phyloP scores from a whole-genome alignment of 345 rosid species.

The Rhizophora apiculata region DNA sequence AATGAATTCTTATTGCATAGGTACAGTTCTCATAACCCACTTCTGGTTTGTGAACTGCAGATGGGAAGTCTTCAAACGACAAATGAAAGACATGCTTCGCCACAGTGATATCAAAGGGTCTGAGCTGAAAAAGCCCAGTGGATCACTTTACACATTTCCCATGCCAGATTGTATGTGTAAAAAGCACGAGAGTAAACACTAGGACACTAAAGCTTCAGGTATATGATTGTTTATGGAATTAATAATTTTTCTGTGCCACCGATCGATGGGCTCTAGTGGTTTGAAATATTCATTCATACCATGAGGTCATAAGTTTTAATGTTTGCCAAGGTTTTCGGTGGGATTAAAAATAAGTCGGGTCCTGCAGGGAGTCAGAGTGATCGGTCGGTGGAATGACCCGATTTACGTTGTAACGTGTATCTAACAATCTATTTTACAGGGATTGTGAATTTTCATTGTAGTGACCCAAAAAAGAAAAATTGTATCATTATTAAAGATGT shows the following conservation, averaged over 20 bases:
- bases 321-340: too few relatives aligned
- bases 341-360: too few relatives aligned
- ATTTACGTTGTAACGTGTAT: too few relatives aligned
- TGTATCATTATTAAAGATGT: background rate
- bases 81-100: constrained; percentile 74
- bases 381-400: too few relatives aligned
- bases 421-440: too few relatives aligned
- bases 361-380: too few relatives aligned
- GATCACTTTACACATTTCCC: constrained; percentile 80
- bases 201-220: background rate
- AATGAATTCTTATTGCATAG: too few relatives aligned
- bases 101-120: constrained; percentile 72
- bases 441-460: too few relatives aligned
- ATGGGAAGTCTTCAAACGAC: constrained; percentile 78
- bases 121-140: constrained; percentile 62
- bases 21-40: background rate
- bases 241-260: background rate
- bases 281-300: too few relatives aligned
- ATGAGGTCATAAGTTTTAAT: too few relatives aligned
- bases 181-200: constrained; percentile 12
- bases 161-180: constrained; percentile 98
- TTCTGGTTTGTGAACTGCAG: constrained; percentile 31
- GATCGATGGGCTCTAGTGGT: constrained; percentile 1
- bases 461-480: too few relatives aligned
- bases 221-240: background rate